phyloP scores from a whole-genome alignment of 768 basidiomycete genomes.

The Udeniomyces megalosporus region DNA sequence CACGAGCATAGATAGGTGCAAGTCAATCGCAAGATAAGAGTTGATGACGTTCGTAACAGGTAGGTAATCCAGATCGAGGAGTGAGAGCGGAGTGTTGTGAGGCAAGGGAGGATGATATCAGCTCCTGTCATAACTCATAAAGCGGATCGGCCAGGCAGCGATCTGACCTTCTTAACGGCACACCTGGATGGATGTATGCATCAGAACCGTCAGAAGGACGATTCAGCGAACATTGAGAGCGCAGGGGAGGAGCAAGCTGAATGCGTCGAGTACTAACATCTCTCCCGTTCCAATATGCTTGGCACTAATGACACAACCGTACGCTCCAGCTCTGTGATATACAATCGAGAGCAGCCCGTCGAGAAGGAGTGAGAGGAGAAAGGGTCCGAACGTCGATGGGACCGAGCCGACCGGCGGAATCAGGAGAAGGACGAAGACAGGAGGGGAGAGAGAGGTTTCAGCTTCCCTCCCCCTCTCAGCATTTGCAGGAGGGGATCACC shows the following conservation, averaged over 20 bases:
- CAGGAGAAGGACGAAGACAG: constrained; percentile 38
- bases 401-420: no score
- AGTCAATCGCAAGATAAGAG: constrained; percentile 14
- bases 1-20: background rate
- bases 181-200: no score
- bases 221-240: no score
- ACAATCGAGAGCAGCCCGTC: constrained; percentile 28
- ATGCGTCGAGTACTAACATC: constrained; percentile 15
- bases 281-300: constrained; percentile 27
- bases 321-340: constrained; percentile 8
- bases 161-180: constrained; percentile 23
- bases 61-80: no score
- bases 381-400: no score
- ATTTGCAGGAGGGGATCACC: background rate
- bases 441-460: background rate
- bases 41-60: no score
- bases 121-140: no score
- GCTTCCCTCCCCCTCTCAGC: constrained; percentile 39
- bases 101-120: constrained; percentile 8
- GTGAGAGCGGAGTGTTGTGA: no score
- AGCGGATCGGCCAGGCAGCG: no score
- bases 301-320: constrained; percentile 35
- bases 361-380: no score
- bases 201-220: no score
- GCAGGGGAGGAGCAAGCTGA: background rate